A percentile compares a stretch with the other conserved stretches of the same genome.
Evolutionary conservation across 306 rosid genomes (phyloP).

Genomic region (Castanopsis chinensis): DNA sequence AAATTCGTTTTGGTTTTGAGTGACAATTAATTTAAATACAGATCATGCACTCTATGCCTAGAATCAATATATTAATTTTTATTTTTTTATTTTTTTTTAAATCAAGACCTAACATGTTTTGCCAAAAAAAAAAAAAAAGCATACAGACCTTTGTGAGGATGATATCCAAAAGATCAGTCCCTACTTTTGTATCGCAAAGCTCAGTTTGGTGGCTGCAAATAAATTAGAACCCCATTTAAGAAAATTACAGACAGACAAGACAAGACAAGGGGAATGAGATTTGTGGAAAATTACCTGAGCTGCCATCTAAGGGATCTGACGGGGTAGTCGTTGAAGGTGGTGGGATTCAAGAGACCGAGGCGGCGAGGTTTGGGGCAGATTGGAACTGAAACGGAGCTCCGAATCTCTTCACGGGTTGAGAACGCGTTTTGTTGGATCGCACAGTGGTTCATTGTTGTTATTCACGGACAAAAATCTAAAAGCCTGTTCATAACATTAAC

Average conservation of each 20-base stretch:
- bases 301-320: conserved; percentile 58
- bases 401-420: conserved; percentile 62
- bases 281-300: conserved; percentile 40
- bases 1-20: neutral
- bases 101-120: neutral
- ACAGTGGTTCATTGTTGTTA: conserved; percentile 64
- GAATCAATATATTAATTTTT: neutral
- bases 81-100: neutral
- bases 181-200: conserved; percentile 52
- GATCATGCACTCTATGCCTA: neutral
- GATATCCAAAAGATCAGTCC: conserved; percentile 58
- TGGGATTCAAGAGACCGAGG: conserved; percentile 44
- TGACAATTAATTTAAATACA: neutral
- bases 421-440: conserved; percentile 62
- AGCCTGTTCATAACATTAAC: conserved; percentile 23
- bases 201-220: conserved; percentile 69
- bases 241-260: neutral
- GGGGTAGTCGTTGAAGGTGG: conserved; percentile 50
- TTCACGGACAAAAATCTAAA: conserved; percentile 5
- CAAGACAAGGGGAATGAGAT: neutral
- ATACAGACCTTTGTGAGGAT: conserved; percentile 65
- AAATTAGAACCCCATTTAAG: neutral
- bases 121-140: neutral
- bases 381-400: conserved; percentile 21
- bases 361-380: conserved; percentile 98